Base-by-base conservation (phyloP, 73 alveolate species). In the Uronychia binucleata region DNA sequence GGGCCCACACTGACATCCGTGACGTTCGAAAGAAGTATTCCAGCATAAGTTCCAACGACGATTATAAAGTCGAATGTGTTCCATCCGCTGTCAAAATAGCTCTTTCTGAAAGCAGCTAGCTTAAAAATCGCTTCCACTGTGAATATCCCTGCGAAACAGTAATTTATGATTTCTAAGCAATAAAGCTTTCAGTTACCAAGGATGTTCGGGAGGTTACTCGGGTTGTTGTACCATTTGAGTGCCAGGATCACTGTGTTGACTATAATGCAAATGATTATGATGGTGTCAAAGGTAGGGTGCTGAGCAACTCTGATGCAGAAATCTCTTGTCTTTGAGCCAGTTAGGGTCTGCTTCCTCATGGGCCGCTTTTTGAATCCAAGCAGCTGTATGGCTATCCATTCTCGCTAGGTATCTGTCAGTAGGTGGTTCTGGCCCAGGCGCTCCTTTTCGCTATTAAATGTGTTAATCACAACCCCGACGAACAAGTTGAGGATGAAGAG, bases 61-160 rank as follows among this genome's bases (percentile, higher is more conserved):
- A 93, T 87, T 33, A 90, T 67, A 31, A 93, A 91, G 81, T 93
- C 98, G 75, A 93, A 93, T n/a, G 83, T 78, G 77, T 93, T 93
- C 96, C 96, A 91, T 28, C 84, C 84, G 29, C 76, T n/a, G n/a
- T n/a, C 58, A 67, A 93, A 93, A 67, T 93, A 93, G 34, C 59
- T 75, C 19, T 26, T 76, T 0, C 90, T 90, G 19, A 86, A 81
- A 75, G 92, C 79, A 28, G 57, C 28, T 0, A 80, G 11, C 79
- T 80, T 80, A 0, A 80, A 28, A 25, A 58, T 5, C 0, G 28
- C 26, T 58, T 80, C 86, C 0, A 80, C 57, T 46, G 34, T 80
- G 78, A 26, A 80, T 26, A 80, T 1, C 11, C 27, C 57, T 25
- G 57, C 34, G 31, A 80, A 80, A 11, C 34, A 27, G 28, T n/a